A percentile compares a stretch with the other conserved stretches of the same genome.
phyloP scores from a whole-genome alignment of 2,329 filamentous ascomycete genomes.

The Dothidotthia symphoricarpi region DNA sequence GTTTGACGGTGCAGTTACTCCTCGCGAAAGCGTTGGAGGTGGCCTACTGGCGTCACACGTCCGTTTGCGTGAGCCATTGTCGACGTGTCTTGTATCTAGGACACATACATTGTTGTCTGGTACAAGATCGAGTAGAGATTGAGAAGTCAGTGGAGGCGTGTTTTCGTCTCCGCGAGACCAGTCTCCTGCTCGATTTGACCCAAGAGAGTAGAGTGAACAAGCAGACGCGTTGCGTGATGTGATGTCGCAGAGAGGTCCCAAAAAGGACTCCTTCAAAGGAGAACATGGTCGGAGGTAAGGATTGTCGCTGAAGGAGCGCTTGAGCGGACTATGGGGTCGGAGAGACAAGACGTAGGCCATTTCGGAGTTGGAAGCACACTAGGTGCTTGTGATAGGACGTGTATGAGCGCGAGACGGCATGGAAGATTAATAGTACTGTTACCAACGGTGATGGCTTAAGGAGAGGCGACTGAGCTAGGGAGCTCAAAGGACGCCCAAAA shows the following conservation, averaged over 20 bases:
- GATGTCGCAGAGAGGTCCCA: conserved; percentile 27
- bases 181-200: conserved; percentile 20
- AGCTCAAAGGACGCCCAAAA: conserved; percentile 8
- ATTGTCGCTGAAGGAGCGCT: conserved; percentile 45
- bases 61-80: conserved; percentile 24
- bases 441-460: conserved; percentile 29
- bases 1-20: conserved; percentile 9
- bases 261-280: conserved; percentile 26
- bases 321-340: conserved; percentile 41
- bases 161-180: conserved; percentile 35
- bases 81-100: conserved; percentile 3
- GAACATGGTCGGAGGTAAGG: conserved; percentile 39
- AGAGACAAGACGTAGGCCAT: conserved; percentile 45
- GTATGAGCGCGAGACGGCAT: conserved; percentile 28
- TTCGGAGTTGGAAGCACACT: conserved; percentile 11
- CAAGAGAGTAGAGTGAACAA: conserved; percentile 36
- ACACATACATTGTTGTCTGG: conserved; percentile 16
- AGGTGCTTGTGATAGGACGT: conserved; percentile 22
- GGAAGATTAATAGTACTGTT: conserved; percentile 42
- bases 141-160: conserved; percentile 31
- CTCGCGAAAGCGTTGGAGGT: conserved; percentile 14
- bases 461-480: conserved; percentile 23
- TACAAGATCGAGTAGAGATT: conserved; percentile 36
- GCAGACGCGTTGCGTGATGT: conserved; percentile 36
- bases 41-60: conserved; percentile 18